Evolutionary conservation across 108 stramenopile species (phyloP), one percentile per base, ranked within the genome.

Genomic region (Stephanodiscus minutulus): DNA sequence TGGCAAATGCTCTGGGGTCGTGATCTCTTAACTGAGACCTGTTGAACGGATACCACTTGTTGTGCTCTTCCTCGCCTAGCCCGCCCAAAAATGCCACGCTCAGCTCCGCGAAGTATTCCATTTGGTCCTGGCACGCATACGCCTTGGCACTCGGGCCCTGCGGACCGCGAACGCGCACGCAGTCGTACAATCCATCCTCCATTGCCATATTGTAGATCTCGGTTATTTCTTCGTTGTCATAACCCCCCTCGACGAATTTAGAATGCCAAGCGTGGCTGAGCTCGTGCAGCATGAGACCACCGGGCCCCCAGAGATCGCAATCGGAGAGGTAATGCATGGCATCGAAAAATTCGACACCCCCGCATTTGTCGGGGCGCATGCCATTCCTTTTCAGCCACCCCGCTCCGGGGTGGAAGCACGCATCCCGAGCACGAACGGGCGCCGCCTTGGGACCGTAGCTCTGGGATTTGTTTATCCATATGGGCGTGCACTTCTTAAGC

Each of bases 41-140:
- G 77, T 95, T 91, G 68, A 89, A 91, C 12, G 96, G 96, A 66
- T 59, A 93, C 96, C 96, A 96, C 72, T 96, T 96, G 74, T 96
- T 96, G 72, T 80, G 89, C 48, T 96, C 96, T 24, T 35, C 44
- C 1, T 66, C 64, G 12, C 84, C 81, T 17, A 73, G 37, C 10
- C 93, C 93, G 17, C 92, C 92, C 43, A 95, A 74, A 84, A 92
- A 97, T 17, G 93, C 93, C 41, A 82, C 79, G 33, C 88, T 90
- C 47, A 97, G 73, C 57, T 97, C 93, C 0, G 96, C 96, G 80
- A 93, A 97, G 78, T 95, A 97, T 79, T 95, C 93, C 90, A 90
- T 93, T 31, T 53, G 52, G 76, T 95, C 87, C n/a, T 81, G 69
- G 65, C 90, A 90, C 24, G 96, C 96, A 81, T 96, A 96, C 17